Evolutionary conservation across 768 basidiomycete genomes (phyloP), one percentile per base, ranked within the genome.

Genomic region (Cyathus striatus): DNA sequence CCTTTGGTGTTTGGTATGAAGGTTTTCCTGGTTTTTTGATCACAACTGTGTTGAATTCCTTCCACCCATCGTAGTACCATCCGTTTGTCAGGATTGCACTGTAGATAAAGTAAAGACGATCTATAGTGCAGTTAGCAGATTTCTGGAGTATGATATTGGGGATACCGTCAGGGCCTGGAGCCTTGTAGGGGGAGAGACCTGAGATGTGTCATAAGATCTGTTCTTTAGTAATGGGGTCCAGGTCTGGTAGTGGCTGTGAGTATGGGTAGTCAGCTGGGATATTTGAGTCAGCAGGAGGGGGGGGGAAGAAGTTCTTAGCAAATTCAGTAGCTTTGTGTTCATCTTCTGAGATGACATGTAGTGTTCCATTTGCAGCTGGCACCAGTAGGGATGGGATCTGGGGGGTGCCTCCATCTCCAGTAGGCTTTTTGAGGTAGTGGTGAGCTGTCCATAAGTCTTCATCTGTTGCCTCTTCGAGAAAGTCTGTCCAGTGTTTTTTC

Each of bases 111-210:
- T 47, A 45, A 3, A 72, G 49, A 21, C 54, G 40, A 2, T 25
- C 4, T 1, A 56, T 57, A 0, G 61, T 41, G 0, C 68, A 45
- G 9, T 38, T 34, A 6, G 18, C 0, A 53, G 34, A 23, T 55
- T 51, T 23, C 43, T 47, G 40, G 24, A 69, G 53, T 0, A 70
- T 59, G 0, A 52, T 42, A 43, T 75, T 73, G 0, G 61, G 50
- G 2, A 57, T 49, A 1, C 47, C 49, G 16, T 51, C 53, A 0
- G 48, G 47, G 0, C 63, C 60, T 0, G 55, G 50, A 0, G 65
- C 68, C 43, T 70, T 72, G 57, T 60, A 61, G 0, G 63, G 57
- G 4, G 60, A 54, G 1, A 73, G 61, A 5, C 43, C 38, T 0
- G 23, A 10, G 0, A 68, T 59, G 0, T 57, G 55, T 0, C 38